These are phyloP conservation scores for Boeremia lycopersici DNA, from an alignment of 2,329 filamentous ascomycete species.

Conservation along the genomic window DNA sequence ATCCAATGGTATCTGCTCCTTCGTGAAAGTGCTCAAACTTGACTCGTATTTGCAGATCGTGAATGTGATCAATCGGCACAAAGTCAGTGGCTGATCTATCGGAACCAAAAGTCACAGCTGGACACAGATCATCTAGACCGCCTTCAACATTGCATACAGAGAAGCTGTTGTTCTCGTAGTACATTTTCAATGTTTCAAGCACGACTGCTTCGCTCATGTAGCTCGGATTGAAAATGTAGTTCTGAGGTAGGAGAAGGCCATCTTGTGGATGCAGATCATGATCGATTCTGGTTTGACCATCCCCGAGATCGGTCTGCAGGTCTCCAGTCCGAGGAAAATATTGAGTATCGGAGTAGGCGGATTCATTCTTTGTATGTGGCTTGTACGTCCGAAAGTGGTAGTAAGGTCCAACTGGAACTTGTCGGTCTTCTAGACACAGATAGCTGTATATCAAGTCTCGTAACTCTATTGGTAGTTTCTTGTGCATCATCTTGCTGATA, in stretches of 20 bases:
- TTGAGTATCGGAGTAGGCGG: neutral
- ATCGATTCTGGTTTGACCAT: conserved; percentile 25
- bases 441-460: conserved; percentile 29
- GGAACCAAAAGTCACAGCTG: neutral
- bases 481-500: conserved; percentile 24
- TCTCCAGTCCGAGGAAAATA: conserved; percentile 2
- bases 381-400: conserved; percentile 31
- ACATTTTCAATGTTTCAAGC: conserved; percentile 22
- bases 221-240: conserved; percentile 25
- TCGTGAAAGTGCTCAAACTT: conserved; percentile 28
- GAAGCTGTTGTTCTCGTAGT: conserved; percentile 31
- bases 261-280: conserved; percentile 26
- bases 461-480: conserved; percentile 27
- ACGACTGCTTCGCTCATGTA: conserved; percentile 24
- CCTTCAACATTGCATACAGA: conserved; percentile 29
- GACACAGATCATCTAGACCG: conserved; percentile 19
- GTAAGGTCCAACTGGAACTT: conserved; percentile 29
- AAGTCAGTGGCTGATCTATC: neutral
- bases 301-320: conserved; percentile 14
- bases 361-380: neutral
- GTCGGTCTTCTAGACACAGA: conserved; percentile 30
- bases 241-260: conserved; percentile 26
- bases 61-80: conserved; percentile 20
- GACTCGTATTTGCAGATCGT: conserved; percentile 31
- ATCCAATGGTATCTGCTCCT: too few species aligned